Evolutionary conservation across 2,329 filamentous ascomycete species (phyloP), one percentile per base, ranked within the genome.

Genomic region (Ceratocystis huliohia): DNA sequence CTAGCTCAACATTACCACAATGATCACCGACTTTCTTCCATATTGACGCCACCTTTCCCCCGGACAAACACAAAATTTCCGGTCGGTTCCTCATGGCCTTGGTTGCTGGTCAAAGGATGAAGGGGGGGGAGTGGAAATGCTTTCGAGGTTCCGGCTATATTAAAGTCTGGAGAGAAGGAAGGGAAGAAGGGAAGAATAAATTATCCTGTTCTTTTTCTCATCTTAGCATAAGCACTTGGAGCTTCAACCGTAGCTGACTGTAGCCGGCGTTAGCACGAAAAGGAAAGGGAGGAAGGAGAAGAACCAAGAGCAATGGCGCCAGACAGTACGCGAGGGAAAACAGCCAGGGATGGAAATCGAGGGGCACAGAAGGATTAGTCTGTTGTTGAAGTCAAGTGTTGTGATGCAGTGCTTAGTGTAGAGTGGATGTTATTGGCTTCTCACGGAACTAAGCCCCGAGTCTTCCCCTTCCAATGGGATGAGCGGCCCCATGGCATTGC

Each of bases 361-460:
- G 37, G 28, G 25, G 56, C 56, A 6, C 15, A 37, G 56, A 59
- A 59, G 56, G 56, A 59, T 59, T 59, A 30, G 25, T 33, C 48
- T 28, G 48, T 13, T 53, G 37, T 15, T 41, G 37, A 41, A 41
- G 37, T 41, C 37, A 15, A 41, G 37, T 41, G 37, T 41, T 41
- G 37, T 15, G 37, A 41, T 41, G 37, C 37, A 41, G 37, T 41
- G 37, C 37, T 41, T 4, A 41, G 37, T 41, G 10, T 41, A 41
- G 37, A 41, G 37, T 15, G 37, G 3, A 53, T 53, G 48, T 53
- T 25, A 20, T n/a, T 59, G 56, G 56, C 25, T n/a, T 59, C 20
- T 59, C 56, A 37, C 56, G 28, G 56, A 59, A 59, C 56, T 59
- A 37, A 59, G 20, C 56, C 56, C 56, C 56, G 56, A 30, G 25